These are phyloP conservation scores for Alternaria conjuncta DNA, from an alignment of 2,329 filamentous ascomycete genomes.

Conservation along the genomic window DNA sequence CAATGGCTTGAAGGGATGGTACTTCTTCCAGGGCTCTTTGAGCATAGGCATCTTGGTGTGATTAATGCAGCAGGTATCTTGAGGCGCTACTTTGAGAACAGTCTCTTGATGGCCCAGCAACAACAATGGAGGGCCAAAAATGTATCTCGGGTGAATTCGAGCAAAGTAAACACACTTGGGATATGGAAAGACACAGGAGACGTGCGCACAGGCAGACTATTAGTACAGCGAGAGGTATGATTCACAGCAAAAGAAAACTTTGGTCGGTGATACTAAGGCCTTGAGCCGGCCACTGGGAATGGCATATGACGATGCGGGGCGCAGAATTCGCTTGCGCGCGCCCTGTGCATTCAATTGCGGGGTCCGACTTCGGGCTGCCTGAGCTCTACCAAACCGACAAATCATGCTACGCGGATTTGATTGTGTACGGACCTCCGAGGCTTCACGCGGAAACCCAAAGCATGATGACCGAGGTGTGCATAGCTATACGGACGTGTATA, in stretches of 20 bases:
- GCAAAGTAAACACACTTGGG: not conserved
- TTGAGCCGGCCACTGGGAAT: constrained; percentile 4
- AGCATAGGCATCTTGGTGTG: constrained; percentile 59
- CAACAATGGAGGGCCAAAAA: not conserved
- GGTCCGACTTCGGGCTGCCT: constrained; percentile 20
- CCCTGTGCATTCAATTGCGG: constrained; percentile 12
- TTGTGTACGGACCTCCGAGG: not conserved
- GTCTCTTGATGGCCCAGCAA: not conserved
- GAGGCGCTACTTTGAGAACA: not conserved
- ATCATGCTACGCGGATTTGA: not conserved
- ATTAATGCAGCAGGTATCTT: not conserved
- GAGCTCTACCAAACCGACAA: not conserved
- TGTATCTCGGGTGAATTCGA: not conserved
- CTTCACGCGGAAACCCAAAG: not conserved
- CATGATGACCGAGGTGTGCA: constrained; percentile 1
- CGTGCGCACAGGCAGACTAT: constrained; percentile 1
- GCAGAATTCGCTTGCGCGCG: constrained; percentile 17
- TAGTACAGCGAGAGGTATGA: constrained; percentile 15
- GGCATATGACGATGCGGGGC: constrained; percentile 26
- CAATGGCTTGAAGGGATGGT: constrained; percentile 71
- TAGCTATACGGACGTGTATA: not conserved
- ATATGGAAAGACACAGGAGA: not conserved
- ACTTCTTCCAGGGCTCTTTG: constrained; percentile 78
- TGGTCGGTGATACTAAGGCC: constrained; percentile 17
- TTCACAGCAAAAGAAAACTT: constrained; percentile 22